Evolutionary conservation across 176 grass and related monocot genomes (phyloP), one percentile per base, ranked within the genome.

Genomic region (Carex parvula): DNA sequence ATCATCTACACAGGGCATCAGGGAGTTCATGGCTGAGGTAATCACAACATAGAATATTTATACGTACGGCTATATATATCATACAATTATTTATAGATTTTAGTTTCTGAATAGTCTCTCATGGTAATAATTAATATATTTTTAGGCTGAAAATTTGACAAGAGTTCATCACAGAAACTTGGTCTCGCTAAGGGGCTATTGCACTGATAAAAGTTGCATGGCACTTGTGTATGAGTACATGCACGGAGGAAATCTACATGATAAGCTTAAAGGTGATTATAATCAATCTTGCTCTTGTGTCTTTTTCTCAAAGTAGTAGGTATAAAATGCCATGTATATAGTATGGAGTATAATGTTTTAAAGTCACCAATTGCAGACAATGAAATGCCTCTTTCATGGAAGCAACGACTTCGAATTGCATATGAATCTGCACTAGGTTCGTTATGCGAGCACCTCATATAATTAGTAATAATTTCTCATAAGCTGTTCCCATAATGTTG

Each of bases 21-120:
- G 87, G 29, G 87, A 94, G 79, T 91, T 91, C 65, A 13, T 89
- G 42, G 82, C 85, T 8, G 92, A 94, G 92, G 89, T 91, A 80
- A 67, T 12, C 24, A 6, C 0, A 9, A 48, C 9, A 48, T 48
- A 48, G 8, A 10, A 48, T n/a, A n/a, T n/a, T n/a, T n/a, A n/a
- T n/a, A n/a, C n/a, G n/a, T n/a, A n/a, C n/a, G n/a, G n/a, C n/a
- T n/a, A n/a, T n/a, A n/a, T n/a, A n/a, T 11, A 10, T 2, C 44
- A 9, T 48, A 11, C 44, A 48, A 48, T 44, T 66, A 66, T 9
- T 16, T 6, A 7, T 17, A 14, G 16, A 70, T 70, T 39, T 41
- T n/a, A 17, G 15, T 15, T 70, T 18, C 33, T 37, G 8, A 70
- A 70, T n/a, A 18, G 33, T 41, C 14, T 17, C 60, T 24, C 8